Evolutionary conservation across 129 eudicot species (phyloP).

Genomic region (carrot (Daucus carota)): DH1_v3.0 NC_030381.2:43085001-43085500

Average conservation of each 20-base stretch:
- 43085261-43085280: neutral
- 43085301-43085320: neutral
- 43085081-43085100: neutral
- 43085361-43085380: too few relatives aligned
- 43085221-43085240: neutral
- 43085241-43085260: conserved; percentile 1
- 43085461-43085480: too few relatives aligned
- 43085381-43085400: too few relatives aligned
- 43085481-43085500: too few relatives aligned
- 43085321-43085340: too few relatives aligned
- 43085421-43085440: too few relatives aligned
- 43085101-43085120: too few relatives aligned
- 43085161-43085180: neutral
- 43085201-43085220: neutral
- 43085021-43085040: neutral
- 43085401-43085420: too few relatives aligned
- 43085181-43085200: neutral
- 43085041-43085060: neutral
- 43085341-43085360: too few relatives aligned
- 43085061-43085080: neutral
- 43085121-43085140: too few relatives aligned
- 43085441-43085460: too few relatives aligned
- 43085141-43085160: too few relatives aligned
- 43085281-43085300: neutral
- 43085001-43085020: neutral